These are phyloP conservation scores for Hypsizygus ulmarius DNA, from an alignment of 1,284 basidiomycete genomes.

Conservation along the genomic window DNA sequence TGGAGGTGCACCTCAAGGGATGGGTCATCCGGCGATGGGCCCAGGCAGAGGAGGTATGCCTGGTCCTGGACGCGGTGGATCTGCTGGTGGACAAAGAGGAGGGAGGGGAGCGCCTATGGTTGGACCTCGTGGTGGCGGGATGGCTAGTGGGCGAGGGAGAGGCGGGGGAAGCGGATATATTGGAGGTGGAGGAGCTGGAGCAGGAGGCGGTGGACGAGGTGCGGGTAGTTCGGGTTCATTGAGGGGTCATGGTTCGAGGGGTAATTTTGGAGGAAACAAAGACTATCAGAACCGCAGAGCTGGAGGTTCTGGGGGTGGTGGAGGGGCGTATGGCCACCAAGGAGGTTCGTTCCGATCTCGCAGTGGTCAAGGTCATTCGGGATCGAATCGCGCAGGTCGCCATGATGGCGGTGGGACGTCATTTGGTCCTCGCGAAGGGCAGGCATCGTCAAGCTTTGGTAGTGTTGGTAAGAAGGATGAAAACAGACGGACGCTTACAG, in stretches of 20 bases:
- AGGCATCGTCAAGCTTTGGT: conserved; percentile 40
- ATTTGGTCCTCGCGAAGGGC: conserved; percentile 45
- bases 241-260: conserved; percentile 60
- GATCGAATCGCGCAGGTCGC: conserved; percentile 48
- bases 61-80: conserved; percentile 29
- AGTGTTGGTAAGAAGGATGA: conserved; percentile 72
- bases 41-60: conserved; percentile 27
- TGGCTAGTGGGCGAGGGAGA: conserved; percentile 42
- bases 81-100: conserved; percentile 26
- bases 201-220: conserved; percentile 44
- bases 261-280: conserved; percentile 58
- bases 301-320: conserved; percentile 52
- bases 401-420: conserved; percentile 43
- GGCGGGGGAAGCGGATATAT: conserved; percentile 42
- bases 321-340: conserved; percentile 36
- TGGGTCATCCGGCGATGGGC: conserved; percentile 40
- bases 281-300: conserved; percentile 63
- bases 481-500: conserved; percentile 84
- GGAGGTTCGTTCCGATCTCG: conserved; percentile 43
- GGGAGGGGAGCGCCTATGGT: conserved; percentile 32
- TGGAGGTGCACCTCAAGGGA: conserved; percentile 42
- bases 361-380: conserved; percentile 39
- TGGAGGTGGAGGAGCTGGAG: conserved; percentile 43
- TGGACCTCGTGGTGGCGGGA: conserved; percentile 39
- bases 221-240: conserved; percentile 39